Percentiles rank a stretch among this genome's conserved stretches.
phyloP scores from a whole-genome alignment of 305 asterid species.

The Fraxinus latifolia region DNA sequence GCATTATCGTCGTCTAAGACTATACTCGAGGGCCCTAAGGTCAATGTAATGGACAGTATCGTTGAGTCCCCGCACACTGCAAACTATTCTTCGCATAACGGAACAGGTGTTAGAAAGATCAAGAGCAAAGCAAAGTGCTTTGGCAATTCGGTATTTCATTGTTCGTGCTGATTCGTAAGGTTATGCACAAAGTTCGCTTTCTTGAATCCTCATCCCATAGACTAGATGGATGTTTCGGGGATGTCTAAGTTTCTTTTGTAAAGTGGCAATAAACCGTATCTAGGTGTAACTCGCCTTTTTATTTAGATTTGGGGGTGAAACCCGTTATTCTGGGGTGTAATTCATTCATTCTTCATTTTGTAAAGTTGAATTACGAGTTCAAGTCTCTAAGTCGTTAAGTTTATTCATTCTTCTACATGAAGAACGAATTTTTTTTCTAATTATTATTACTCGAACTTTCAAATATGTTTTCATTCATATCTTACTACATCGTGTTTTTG shows the following conservation, averaged over 20 bases:
- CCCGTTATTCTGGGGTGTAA: background rate
- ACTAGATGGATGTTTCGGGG: background rate
- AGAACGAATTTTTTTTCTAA: background rate
- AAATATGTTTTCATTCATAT: background rate
- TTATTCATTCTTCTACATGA: background rate
- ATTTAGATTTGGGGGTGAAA: background rate
- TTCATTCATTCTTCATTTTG: slow-evolving; percentile 2
- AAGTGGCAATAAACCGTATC: background rate
- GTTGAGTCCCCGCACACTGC: slow-evolving; percentile 24
- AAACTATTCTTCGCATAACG: slow-evolving; percentile 30
- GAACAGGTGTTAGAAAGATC: slow-evolving; percentile 51
- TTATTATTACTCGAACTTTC: background rate
- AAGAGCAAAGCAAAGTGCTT: slow-evolving; percentile 60
- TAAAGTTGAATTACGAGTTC: background rate
- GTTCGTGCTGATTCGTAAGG: slow-evolving; percentile 53
- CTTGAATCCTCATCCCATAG: background rate
- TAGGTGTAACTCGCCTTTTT: background rate
- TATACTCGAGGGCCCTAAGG: slow-evolving; percentile 44
- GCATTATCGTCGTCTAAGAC: slow-evolving; percentile 62
- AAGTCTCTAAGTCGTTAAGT: background rate
- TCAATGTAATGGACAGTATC: slow-evolving; percentile 58
- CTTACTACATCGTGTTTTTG: background rate
- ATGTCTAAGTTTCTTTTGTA: background rate
- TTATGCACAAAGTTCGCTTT: background rate
- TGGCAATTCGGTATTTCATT: slow-evolving; percentile 59